Evolutionary conservation across 805 yeast genomes (phyloP), one percentile per base, ranked within the genome.

Genomic region (Tetrapisispora nanseiensis): DNA sequence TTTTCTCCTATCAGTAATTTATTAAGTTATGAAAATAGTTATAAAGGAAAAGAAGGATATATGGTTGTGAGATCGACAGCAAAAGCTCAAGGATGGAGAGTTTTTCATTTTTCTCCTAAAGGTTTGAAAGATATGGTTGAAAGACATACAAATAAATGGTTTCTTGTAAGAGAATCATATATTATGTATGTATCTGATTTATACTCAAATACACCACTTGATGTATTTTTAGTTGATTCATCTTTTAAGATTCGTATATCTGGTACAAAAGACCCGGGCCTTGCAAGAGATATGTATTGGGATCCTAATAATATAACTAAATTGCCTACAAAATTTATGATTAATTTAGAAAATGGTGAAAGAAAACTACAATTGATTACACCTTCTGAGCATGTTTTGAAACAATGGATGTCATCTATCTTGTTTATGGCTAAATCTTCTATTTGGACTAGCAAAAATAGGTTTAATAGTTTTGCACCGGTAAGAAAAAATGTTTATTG

Each of bases 381-480:
- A 6, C 75, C 71, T 46, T 82, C 90, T 0, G 76, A 75, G 22
- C 71, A 69, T 27, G 80, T 79, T 39, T 72, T 83, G 50, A 73
- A 71, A 46, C 66, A 75, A 42, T 92, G 98, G 97, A 72, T 80
- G 26, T 71, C 73, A 13, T 80, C 95, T 0, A 72, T 92, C 32
- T 70, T 71, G 32, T 70, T 70, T 21, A 87, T 89, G 94, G 71
- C 73, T 33, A 69, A 70, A 31, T 69, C 71, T 37, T 74, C 92
- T 0, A 63, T 73, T 2, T 92, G 97, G 96, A 66, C 86, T 0
- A 71, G 75, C 45, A 65, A 65, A 4, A 75, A 92, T 48, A 68
- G 98, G 46, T 94, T 94, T 63, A 78, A 70, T 6, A 84, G 95
- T 41, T 94, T 85, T 73, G 96, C 97, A 0, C 99, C 99, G 0